Evolutionary conservation across 139 green algal genomes (phyloP).

Genomic region (Chlamydomonas sp.): DNA sequence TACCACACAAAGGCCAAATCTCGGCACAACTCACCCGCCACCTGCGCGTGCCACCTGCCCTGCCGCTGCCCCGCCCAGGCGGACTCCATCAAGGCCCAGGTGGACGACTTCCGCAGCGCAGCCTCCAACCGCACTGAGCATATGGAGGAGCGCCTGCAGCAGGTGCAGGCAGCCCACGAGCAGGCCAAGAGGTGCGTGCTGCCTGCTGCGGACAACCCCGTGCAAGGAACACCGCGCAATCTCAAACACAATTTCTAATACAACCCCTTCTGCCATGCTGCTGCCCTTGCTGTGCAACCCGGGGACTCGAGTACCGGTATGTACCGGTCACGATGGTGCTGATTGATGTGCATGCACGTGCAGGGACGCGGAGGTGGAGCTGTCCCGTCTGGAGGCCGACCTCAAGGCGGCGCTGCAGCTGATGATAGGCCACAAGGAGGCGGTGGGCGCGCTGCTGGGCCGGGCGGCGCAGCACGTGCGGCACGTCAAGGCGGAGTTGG

Average conservation of each 20-base stretch:
- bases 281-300: neutral
- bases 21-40: neutral
- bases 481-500: neutral
- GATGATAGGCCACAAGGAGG: conserved; percentile 64
- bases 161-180: conserved; percentile 54
- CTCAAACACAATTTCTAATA: neutral
- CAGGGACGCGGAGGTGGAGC: conserved; percentile 66
- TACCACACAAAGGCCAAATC: neutral
- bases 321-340: neutral
- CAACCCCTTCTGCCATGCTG: neutral
- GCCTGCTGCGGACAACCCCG: neutral
- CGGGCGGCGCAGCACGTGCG: neutral
- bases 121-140: conserved; percentile 50
- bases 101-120: conserved; percentile 56
- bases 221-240: no score
- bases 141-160: conserved; percentile 56
- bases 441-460: neutral
- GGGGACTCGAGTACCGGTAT: neutral
- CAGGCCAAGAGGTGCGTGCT: conserved; percentile 57
- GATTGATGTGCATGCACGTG: neutral
- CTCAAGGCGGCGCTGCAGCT: conserved; percentile 64
- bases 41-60: neutral
- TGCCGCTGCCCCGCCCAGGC: neutral
- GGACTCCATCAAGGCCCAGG: conserved; percentile 43
- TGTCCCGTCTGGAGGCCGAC: conserved; percentile 59